Base-by-base conservation (phyloP, 2,329 filamentous ascomycete species). In the Dactylella cylindrospora region DNA sequence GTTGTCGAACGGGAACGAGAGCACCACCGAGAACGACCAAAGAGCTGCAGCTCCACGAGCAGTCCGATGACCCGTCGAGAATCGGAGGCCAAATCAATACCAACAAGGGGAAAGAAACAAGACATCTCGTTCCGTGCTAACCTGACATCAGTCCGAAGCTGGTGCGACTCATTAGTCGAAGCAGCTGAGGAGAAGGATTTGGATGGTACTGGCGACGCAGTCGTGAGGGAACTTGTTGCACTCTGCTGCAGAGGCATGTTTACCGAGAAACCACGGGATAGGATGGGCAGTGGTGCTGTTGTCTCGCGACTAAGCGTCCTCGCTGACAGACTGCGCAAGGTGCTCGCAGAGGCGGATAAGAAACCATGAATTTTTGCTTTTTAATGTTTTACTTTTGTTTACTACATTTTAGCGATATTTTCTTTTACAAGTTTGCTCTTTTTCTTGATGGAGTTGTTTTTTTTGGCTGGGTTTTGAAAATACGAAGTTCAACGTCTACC, bases 211-310 rank as follows among this genome's bases (percentile, higher is more conserved):
- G 51, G 52, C 12, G 59, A 57, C 15, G 52, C 52, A 10, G 59
- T 64, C 2, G 59, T 64, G 20, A 40, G 52, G 26, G 59, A 64
- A 10, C 31, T 64, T 1, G 17, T 57, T 13, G 36, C 45, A 8
- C 51, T 64, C 32, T 53, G 49, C 29, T 64, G 59, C 29, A 43
- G 59, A 29, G 59, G 52, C 5, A 64, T 64, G 59, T 57, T 64
- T 13, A 44, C 19, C 9, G 59, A 64, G 25, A 55, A 52, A 15
- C 59, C 59, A 3, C 40, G 41, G 15, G 52, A 57, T 20, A 35
- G 59, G 19, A 55, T 57, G 45, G 59, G 52, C 5, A 57, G 51
- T 17, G 59, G 46, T 6, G 51, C 45, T 5, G 44, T 64, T n/a
- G 59, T 64, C 19, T 38, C 50, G 5, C 46, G 59, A 15, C 33